Percentiles rank a stretch among this genome's conserved stretches.
phyloP scores from a whole-genome alignment of 2,329 filamentous ascomycete species.

The Helminthosporium solani region DNA sequence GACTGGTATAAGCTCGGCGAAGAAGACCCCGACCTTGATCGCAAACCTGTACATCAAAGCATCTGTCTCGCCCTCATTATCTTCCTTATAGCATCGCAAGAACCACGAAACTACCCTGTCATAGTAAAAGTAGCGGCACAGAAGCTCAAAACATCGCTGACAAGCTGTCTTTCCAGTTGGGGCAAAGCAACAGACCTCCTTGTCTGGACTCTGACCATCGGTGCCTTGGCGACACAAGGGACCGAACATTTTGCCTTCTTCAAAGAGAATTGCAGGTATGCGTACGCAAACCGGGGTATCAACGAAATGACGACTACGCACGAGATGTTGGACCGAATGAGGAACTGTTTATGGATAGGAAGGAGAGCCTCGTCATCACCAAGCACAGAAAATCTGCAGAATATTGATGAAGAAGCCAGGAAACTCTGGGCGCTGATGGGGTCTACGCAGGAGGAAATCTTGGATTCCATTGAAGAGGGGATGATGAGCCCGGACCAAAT shows the following conservation, averaged over 20 bases:
- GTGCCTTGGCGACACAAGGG: slow-evolving; percentile 24
- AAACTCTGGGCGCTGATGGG: slow-evolving; percentile 5
- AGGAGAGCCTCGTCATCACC: not conserved
- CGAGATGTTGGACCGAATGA: slow-evolving; percentile 17
- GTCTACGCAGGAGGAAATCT: slow-evolving; percentile 1
- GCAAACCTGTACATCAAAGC: slow-evolving; percentile 21
- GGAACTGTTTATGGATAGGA: slow-evolving; percentile 9
- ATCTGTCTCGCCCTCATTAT: slow-evolving; percentile 30
- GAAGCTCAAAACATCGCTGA: slow-evolving; percentile 22
- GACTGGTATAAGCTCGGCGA: slow-evolving; percentile 28
- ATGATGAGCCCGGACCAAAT: slow-evolving; percentile 3
- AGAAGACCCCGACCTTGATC: slow-evolving; percentile 1
- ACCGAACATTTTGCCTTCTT: slow-evolving; percentile 19
- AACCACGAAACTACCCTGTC: slow-evolving; percentile 18
- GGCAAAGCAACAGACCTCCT: slow-evolving; percentile 21
- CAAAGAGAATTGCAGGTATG: slow-evolving; percentile 15
- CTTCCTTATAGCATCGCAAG: slow-evolving; percentile 25
- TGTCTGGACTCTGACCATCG: slow-evolving; percentile 35
- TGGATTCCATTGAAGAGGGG: slow-evolving; percentile 1
- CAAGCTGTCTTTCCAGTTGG: slow-evolving; percentile 22
- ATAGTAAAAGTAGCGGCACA: slow-evolving; percentile 22
- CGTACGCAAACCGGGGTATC: slow-evolving; percentile 13
- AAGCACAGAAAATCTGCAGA: not conserved
- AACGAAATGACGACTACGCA: slow-evolving; percentile 10
- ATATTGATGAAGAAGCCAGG: slow-evolving; percentile 5